phyloP scores from a whole-genome alignment of 352 stramenopile genomes.

The Pythium monospermum region DNA sequence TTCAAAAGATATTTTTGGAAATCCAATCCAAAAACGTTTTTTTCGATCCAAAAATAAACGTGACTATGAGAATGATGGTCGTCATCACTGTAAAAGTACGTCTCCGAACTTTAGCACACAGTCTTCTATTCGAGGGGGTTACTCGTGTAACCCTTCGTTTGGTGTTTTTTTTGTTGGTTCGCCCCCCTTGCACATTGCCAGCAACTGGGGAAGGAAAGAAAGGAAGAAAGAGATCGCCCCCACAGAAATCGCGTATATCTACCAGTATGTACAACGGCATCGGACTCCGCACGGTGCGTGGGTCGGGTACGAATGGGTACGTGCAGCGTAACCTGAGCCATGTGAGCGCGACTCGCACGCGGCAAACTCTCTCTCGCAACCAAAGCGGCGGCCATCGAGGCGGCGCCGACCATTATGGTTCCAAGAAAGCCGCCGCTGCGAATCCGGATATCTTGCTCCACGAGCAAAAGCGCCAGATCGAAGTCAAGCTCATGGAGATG shows the following conservation, averaged over 20 bases:
- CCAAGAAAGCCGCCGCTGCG: slow-evolving; percentile 8
- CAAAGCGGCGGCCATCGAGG: slow-evolving; percentile 17
- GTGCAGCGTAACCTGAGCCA: slow-evolving; percentile 83
- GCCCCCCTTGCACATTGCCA: neutral
- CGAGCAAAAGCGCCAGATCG: slow-evolving; percentile 72
- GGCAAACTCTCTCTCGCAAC: slow-evolving; percentile 52
- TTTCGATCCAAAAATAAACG: no score
- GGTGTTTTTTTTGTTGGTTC: slow-evolving; percentile 2
- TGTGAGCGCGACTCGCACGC: slow-evolving; percentile 61
- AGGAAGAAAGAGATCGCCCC: no score
- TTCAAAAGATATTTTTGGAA: no score
- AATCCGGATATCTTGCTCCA: slow-evolving; percentile 83
- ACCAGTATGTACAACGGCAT: slow-evolving; percentile 89
- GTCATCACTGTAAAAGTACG: no score
- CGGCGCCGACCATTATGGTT: slow-evolving; percentile 13
- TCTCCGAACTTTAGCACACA: no score
- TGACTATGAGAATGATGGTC: no score
- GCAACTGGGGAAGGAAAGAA: no score
- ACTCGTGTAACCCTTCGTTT: no score
- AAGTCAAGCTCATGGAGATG: slow-evolving; percentile 78
- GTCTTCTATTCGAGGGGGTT: neutral
- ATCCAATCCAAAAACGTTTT: no score
- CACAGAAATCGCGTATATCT: no score
- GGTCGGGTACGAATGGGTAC: slow-evolving; percentile 87
- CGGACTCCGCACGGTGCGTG: slow-evolving; percentile 74